Evolutionary conservation across 2,329 filamentous ascomycete species (phyloP).

Genomic region (Cercospora sp.): DNA sequence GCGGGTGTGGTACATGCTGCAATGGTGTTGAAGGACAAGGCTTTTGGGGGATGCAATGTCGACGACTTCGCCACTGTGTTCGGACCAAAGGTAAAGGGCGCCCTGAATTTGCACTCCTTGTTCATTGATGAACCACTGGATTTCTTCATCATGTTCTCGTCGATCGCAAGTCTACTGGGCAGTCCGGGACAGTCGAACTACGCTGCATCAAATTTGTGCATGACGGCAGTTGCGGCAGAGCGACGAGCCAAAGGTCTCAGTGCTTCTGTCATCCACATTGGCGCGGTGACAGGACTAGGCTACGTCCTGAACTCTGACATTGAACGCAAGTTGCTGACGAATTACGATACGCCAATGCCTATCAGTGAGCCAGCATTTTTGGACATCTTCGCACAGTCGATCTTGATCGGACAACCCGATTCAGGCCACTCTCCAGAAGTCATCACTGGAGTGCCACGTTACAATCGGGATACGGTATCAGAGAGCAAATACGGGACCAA

Average conservation of each 20-base stretch:
- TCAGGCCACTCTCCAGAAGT: slow-evolving; percentile 10
- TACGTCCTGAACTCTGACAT: slow-evolving; percentile 15
- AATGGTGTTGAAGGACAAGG: slow-evolving; percentile 41
- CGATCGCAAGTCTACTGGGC: slow-evolving; percentile 57
- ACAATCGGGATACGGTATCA: neutral
- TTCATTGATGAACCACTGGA: slow-evolving; percentile 36
- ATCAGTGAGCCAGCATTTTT: neutral
- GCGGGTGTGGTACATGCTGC: slow-evolving; percentile 24
- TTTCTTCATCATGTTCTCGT: slow-evolving; percentile 56
- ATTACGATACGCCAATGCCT: slow-evolving; percentile 10
- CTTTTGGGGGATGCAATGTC: slow-evolving; percentile 52
- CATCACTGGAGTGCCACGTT: slow-evolving; percentile 4
- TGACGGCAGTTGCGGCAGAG: slow-evolving; percentile 33
- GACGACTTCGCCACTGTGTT: slow-evolving; percentile 49
- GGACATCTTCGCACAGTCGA: slow-evolving; percentile 6
- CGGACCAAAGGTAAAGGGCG: slow-evolving; percentile 53
- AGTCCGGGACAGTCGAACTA: slow-evolving; percentile 61
- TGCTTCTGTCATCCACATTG: slow-evolving; percentile 35
- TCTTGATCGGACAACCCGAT: slow-evolving; percentile 8
- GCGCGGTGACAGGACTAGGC: slow-evolving; percentile 37
- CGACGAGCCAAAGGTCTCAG: slow-evolving; percentile 30
- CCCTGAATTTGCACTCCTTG: slow-evolving; percentile 50
- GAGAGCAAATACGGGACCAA: slow-evolving; percentile 8
- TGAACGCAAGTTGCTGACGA: slow-evolving; percentile 4
- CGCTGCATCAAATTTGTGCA: slow-evolving; percentile 50